Percentiles rank a stretch among this genome's conserved stretches.
These are phyloP conservation scores for Microbotryum saponariae DNA, from an alignment of 1,284 basidiomycete species.

Conservation along the genomic window DNA sequence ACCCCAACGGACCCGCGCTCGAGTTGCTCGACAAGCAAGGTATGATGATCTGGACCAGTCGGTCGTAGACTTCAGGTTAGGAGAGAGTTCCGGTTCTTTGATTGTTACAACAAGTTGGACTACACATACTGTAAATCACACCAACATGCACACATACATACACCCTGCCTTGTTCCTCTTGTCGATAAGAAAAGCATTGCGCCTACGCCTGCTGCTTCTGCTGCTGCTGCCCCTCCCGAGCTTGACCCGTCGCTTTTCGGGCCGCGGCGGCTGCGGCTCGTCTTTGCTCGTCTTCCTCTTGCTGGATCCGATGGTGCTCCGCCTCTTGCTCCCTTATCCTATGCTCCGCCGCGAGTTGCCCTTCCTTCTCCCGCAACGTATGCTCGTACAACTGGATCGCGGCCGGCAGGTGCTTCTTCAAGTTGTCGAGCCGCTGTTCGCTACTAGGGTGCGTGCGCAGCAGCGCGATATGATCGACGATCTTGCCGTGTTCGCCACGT, in stretches of 20 bases:
- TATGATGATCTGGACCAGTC: too few species aligned
- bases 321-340: background rate
- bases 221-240: too few species aligned
- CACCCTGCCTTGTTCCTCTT: too few species aligned
- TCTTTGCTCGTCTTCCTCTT: background rate
- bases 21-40: slow-evolving; percentile 16
- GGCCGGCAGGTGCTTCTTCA: slow-evolving; percentile 41
- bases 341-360: background rate
- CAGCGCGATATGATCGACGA: slow-evolving; percentile 37
- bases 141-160: too few species aligned
- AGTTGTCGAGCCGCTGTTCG: slow-evolving; percentile 41
- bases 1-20: slow-evolving; percentile 20
- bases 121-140: too few species aligned
- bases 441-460: slow-evolving; percentile 49
- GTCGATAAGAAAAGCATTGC: too few species aligned
- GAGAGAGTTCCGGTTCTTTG: too few species aligned
- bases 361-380: background rate
- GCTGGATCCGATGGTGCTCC: background rate
- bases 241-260: too few species aligned
- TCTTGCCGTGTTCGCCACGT: slow-evolving; percentile 12
- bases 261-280: too few species aligned
- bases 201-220: too few species aligned
- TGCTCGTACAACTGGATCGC: slow-evolving; percentile 42
- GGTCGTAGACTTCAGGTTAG: too few species aligned
- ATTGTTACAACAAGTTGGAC: too few species aligned